Base-by-base conservation (phyloP, 1,139 yeast species). In the Trichomonascaceae sp. region DNA sequence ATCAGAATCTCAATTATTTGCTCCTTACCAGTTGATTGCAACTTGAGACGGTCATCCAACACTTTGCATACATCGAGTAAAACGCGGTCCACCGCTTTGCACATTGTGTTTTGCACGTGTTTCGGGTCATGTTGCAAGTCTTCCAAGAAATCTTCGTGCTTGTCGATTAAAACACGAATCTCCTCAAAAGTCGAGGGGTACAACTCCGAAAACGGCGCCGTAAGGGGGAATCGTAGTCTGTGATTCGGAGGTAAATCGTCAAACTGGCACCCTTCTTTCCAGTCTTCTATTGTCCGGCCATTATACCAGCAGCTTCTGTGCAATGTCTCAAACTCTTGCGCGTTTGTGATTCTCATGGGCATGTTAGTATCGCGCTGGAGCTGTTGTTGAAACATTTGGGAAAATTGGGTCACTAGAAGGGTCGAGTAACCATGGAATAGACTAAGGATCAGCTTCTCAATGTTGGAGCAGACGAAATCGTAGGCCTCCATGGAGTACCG, bases 1-100 rank as follows among this genome's bases (percentile, higher is more conserved):
- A 92, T 77, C 44, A 81, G 66, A 45, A 84, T 82, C 57, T 89
- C 97, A 0, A 95, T 81, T 29, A 85, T 71, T 43, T 85, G 85
- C 56, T 89, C 98, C 52, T 93, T 80, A 40, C 85, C 79, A 18
- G 77, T 73, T 2, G 54, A 68, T 5, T 16, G 20, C n/a, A n/a
- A n/a, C 45, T 74, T 66, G 27, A 85, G 67, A 47, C 81, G 78
- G 13, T 68, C 70, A 37, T 69, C 64, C 39, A 84, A 68, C 40
- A 78, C 80, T 34, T 65, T 64, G 43, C 84, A 72, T 3, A 84
- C 74, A 28, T 69, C 69, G n/a, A 72, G 69, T 40, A 89, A 64
- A 5, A 84, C 70, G 15, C 62, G 57, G 50, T 89, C 96, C 37
- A 85, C 67, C 2, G 84, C 70, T 18, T 65, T 44, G 57, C 51